Conservation (phyloP, 768 basidiomycete genomes). For the Strobilomyces confusus region DNA sequence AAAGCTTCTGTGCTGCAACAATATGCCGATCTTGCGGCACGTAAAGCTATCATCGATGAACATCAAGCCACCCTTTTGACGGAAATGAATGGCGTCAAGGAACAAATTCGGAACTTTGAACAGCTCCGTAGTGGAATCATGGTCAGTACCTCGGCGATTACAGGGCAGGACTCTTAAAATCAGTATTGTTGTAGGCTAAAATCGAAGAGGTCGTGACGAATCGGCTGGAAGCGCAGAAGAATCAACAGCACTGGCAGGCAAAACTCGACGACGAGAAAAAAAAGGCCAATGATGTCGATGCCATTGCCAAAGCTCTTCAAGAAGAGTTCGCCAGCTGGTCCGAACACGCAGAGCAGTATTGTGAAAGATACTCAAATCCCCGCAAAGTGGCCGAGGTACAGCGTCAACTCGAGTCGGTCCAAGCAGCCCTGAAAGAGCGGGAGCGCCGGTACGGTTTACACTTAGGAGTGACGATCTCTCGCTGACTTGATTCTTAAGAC, state of each 20-base stretch:
- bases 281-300: slow-evolving; percentile 43
- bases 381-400: slow-evolving; percentile 56
- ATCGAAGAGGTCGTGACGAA: slow-evolving; percentile 45
- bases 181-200: slow-evolving; percentile 37
- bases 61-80: slow-evolving; percentile 41
- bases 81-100: slow-evolving; percentile 44
- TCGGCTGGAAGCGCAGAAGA: slow-evolving; percentile 49
- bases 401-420: slow-evolving; percentile 57
- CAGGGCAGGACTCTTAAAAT: neutral
- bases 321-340: slow-evolving; percentile 69
- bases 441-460: slow-evolving; percentile 49
- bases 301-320: slow-evolving; percentile 46
- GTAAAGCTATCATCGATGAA: slow-evolving; percentile 46
- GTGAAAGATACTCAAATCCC: slow-evolving; percentile 51
- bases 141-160: slow-evolving; percentile 35
- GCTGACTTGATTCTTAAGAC: slow-evolving; percentile 36
- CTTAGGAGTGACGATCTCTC: neutral
- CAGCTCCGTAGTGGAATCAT: slow-evolving; percentile 37
- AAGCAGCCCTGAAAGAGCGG: slow-evolving; percentile 61
- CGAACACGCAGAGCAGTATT: slow-evolving; percentile 57
- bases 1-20: slow-evolving; percentile 47
- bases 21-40: slow-evolving; percentile 41
- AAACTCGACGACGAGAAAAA: slow-evolving; percentile 52
- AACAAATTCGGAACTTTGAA: slow-evolving; percentile 49
- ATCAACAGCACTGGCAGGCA: slow-evolving; percentile 42